Base-by-base conservation (phyloP, 139 green algal genomes). In the Auxenochlorella pyrenoidosa region DNA sequence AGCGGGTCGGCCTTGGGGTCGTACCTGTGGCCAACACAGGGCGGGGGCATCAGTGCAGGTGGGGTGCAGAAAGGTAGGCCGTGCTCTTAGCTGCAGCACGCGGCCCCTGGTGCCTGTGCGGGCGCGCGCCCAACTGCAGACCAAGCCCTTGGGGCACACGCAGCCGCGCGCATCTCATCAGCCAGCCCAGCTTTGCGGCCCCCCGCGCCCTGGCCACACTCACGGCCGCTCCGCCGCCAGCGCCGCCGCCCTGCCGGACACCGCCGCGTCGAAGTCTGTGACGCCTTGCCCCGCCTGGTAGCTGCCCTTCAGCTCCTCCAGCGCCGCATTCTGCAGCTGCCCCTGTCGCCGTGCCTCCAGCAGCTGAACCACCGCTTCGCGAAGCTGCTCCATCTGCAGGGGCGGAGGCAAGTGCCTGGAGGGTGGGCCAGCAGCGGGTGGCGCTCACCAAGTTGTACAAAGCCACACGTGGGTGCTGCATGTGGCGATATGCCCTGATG, bases 361-460 rank as follows among this genome's bases (percentile, higher is more conserved):
- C 40, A 89, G 54, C 32, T 54, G 36, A 0, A 15, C 32, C 8
- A 85, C 60, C 21, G 77, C 86, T 6, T 1, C 40, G 1, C 66
- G 70, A 30, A 89, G 58, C 80, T 84, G 16, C 41, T 54, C 38
- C 41, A 88, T 34, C 83, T 87, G 83, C 70, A n/a, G 47, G 21
- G 19, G 38, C 5, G 38, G 71, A 16, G 71, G 36, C 30, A 5
- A n/a, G 18, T 36, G 38, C 26, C 16, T 32, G 71, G 71, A 12
- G 36, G 71, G n/a, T 75, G 12, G 71, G 24, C 40, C 24, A 40
- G 41, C 41, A 59, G 40, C 22, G 5, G 22, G 19, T 6, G 13
- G 66, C 30, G 40, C 13, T 36, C 4, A 4, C 66, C 66, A 40
- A 40, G 32, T 38, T 8, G 21, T 68, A 28, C 24, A 68, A 28